phyloP scores from a whole-genome alignment of 305 asterid genomes.

The Fraxinus platypoda region DNA sequence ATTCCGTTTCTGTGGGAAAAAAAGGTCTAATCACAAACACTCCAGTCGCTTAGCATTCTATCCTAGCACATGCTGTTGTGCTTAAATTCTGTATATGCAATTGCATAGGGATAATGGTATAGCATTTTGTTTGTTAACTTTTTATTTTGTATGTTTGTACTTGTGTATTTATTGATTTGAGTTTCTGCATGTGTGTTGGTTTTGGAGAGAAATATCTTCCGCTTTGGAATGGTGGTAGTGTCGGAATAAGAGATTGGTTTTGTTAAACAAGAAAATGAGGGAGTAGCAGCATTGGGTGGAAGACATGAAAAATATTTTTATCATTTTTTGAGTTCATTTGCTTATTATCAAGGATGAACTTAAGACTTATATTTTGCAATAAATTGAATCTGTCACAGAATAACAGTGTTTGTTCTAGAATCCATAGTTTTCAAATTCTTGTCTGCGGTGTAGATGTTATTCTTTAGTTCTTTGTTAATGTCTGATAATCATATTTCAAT shows the following conservation, averaged over 20 bases:
- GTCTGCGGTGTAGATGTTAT: neutral
- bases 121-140: neutral
- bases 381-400: slow-evolving; percentile 8
- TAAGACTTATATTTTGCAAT: neutral
- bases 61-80: neutral
- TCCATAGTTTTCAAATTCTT: slow-evolving; percentile 6
- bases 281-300: slow-evolving; percentile 2
- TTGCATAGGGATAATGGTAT: neutral
- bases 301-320: neutral
- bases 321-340: neutral
- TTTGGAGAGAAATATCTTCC: neutral
- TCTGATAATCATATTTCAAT: slow-evolving; percentile 37
- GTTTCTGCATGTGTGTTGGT: neutral
- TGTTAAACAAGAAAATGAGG: slow-evolving; percentile 12
- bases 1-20: neutral
- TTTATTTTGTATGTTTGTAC: slow-evolving; percentile 11
- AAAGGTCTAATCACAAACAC: neutral
- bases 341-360: neutral
- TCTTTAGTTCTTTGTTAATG: slow-evolving; percentile 16
- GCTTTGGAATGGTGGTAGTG: neutral
- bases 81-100: neutral
- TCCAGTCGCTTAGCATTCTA: neutral
- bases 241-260: neutral
- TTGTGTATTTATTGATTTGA: neutral
- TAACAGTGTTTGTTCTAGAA: slow-evolving; percentile 11